Evolutionary conservation across 148 eudicot genomes (phyloP), one percentile per base, ranked within the genome.

Genomic region (Suaeda aralocaspica): DNA sequence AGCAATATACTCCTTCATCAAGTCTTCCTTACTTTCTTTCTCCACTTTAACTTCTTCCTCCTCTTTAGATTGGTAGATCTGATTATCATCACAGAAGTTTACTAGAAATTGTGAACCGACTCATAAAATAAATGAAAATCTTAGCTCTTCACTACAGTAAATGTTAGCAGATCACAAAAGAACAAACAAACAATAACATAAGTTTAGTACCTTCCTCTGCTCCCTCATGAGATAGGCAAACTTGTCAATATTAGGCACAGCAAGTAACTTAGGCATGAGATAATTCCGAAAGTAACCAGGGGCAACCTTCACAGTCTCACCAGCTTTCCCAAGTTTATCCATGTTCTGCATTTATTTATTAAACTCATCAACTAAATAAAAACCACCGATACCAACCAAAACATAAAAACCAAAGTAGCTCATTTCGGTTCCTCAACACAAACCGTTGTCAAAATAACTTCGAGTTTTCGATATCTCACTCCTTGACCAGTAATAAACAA

Each of bases 161-260:
- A 59, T 7, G 14, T 39, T 2, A 66, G 16, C 30, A 64, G 22
- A 49, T 18, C 44, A 52, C 7, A 28, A 69, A 62, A 12, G 48
- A 31, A 39, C 15, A 63, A 22, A 76, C 36, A 33, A 45, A 26
- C 15, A 52, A 29, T 21, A 15, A 44, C 26, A 36, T 18, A 66
- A 30, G 50, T 13, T 62, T 57, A 69, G 11, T 42, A 91, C 99
- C 99, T 94, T 91, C 68, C 89, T 88, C 77, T 94, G 97, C 82
- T 94, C 97, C 26, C 79, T 80, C 34, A 91, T 74, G 4, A 91
- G 90, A 76, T 82, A 72, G 8, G 90, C 89, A 66, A 82, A 93
- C 81, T 91, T 93, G 39, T 90, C 95, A 70, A 93, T 93, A 76
- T 93, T 87, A 1, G 99, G 99, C 39, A 94, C 89, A 33, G 99